These are phyloP conservation scores for Gentiana macrophylla DNA, from an alignment of 257 asterid species.

Conservation along the genomic window DNA sequence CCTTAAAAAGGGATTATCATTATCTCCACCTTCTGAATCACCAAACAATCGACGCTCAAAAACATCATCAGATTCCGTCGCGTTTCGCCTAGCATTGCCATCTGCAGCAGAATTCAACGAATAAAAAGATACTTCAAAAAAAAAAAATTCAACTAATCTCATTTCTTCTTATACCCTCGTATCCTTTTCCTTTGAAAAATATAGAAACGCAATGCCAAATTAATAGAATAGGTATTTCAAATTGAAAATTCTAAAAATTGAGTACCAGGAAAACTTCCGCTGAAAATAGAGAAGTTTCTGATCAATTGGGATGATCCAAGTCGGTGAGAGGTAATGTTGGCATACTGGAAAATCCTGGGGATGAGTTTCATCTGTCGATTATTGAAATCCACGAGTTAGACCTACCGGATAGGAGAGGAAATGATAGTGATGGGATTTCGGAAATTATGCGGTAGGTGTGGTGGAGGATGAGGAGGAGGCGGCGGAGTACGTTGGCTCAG, in stretches of 20 bases:
- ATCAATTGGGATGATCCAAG: conserved; percentile 15
- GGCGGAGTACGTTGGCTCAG: too few relatives aligned
- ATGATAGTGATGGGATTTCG: too few relatives aligned
- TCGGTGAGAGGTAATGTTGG: conserved; percentile 27
- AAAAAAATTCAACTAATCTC: too few relatives aligned
- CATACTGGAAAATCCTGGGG: conserved; percentile 26
- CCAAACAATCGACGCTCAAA: conserved; percentile 34
- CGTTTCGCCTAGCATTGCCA: conserved; percentile 16
- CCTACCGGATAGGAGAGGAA: too few relatives aligned
- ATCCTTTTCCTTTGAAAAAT: too few relatives aligned
- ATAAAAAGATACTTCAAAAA: neutral
- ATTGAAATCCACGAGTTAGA: too few relatives aligned
- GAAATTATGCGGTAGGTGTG: too few relatives aligned
- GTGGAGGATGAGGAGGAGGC: too few relatives aligned
- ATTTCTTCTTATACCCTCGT: too few relatives aligned
- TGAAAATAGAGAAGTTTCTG: conserved; percentile 34
- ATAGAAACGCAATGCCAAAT: neutral
- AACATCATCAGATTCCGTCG: conserved; percentile 34
- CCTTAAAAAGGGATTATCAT: conserved; percentile 28
- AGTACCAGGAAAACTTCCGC: conserved; percentile 20
- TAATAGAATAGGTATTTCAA: neutral
- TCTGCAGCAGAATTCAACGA: conserved; percentile 14
- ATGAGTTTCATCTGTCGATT: conserved; percentile 38
- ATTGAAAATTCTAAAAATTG: neutral
- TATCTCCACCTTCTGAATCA: conserved; percentile 13